Conservation (phyloP, 1,139 yeast species). For the Suhomyces chickasaworum region DNA sequence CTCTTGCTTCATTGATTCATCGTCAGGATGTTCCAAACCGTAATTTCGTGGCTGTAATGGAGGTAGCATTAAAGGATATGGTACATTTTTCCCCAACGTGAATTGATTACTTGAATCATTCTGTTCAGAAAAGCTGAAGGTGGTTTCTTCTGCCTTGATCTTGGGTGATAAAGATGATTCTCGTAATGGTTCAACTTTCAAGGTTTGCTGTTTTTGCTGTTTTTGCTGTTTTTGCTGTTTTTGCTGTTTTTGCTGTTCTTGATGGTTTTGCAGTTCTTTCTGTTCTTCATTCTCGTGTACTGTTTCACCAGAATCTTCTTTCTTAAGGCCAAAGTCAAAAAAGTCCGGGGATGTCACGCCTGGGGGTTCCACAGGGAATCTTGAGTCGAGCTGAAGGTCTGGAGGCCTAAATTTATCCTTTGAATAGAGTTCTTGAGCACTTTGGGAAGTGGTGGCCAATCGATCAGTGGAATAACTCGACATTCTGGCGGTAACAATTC, state of each 20-base stretch:
- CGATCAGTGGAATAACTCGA: constrained; percentile 9
- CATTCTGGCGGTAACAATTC: constrained; percentile 13
- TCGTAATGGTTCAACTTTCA: background rate
- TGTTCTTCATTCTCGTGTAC: background rate
- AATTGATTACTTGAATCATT: constrained; percentile 32
- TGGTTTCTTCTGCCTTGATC: constrained; percentile 4
- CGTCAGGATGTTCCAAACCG: constrained; percentile 16
- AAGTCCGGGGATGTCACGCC: constrained; percentile 5
- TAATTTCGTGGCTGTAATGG: constrained; percentile 16
- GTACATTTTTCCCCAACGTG: constrained; percentile 10
- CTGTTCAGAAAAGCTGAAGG: constrained; percentile 30
- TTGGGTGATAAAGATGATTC: background rate
- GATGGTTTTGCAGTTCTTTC: background rate
- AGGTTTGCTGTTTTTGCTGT: background rate
- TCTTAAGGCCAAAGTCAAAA: constrained; percentile 3
- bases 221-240: too few species aligned
- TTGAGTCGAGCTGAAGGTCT: background rate
- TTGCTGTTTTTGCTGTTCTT: background rate
- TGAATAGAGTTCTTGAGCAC: constrained; percentile 14
- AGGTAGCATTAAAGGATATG: constrained; percentile 4
- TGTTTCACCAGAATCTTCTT: background rate
- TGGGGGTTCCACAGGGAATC: background rate
- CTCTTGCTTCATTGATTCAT: constrained; percentile 8
- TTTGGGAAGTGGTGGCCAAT: constrained; percentile 11
- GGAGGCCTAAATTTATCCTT: constrained; percentile 6